Evolutionary conservation across 2,329 filamentous ascomycete genomes (phyloP), one percentile per base, ranked within the genome.

Genomic region (Monilinia fructigena): DNA sequence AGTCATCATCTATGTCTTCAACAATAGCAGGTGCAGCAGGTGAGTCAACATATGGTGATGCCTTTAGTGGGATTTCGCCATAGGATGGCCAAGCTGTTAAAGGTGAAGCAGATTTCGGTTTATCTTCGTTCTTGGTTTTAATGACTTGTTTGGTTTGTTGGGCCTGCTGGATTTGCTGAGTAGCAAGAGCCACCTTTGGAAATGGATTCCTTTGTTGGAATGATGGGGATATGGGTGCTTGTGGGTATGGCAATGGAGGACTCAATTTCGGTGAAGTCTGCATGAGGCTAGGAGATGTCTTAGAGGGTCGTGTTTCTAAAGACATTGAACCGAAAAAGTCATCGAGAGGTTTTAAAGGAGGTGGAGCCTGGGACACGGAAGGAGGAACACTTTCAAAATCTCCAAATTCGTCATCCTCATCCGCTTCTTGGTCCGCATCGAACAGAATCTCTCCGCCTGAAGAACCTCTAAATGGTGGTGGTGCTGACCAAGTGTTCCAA

Each of bases 401-500:
- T 0, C 88, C 86, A 77, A 88, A 90, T 72, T 89, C 86, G 65
- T 88, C 86, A 10, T 87, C 83, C 3, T 84, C 84, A 7, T 79
- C 77, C 28, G 68, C 63, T n/a, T 71, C 60, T n/a, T 79, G 78
- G 8, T 78, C 80, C 14, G 78, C 70, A 70, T 77, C 76, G 65
- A 77, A 77, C 10, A 77, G 59, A 20, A 77, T 68, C 18, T 77
- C 75, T 48, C 69, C 70, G 52, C 65, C 70, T 11, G 69, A 70
- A 42, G 68, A 65, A n/a, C 54, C 58, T 53, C 67, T 68, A n/a
- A 66, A 64, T 62, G 68, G 55, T 28, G 65, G 28, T 23, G 55
- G 28, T n/a, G 35, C 16, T 40, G 58, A 40, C n/a, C 52, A 28
- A 16, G 16, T 16, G 35, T 66, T 48, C 4, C 48, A 62, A 64